These are phyloP conservation scores for Massariosphaeria phaeospora DNA, from an alignment of 495 filamentous ascomycete species.

Conservation along the genomic window DNA sequence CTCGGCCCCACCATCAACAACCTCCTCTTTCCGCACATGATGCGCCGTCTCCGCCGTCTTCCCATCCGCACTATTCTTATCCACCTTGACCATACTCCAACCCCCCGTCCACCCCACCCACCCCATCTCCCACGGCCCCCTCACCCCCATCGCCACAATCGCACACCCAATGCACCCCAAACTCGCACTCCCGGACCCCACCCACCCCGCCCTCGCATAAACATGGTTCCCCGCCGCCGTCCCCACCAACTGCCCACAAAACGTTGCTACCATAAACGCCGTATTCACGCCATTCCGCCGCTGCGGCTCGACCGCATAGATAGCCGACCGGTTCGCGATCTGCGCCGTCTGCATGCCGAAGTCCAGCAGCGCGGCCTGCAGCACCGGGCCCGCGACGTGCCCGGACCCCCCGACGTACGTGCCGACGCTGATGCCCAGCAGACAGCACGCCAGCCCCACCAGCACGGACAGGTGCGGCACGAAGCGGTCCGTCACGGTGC, in stretches of 20 bases:
- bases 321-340: conserved; percentile 66
- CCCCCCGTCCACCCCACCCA: conserved; percentile 77
- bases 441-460: conserved; percentile 52
- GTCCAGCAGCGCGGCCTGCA: conserved; percentile 70
- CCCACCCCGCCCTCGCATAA: conserved; percentile 67
- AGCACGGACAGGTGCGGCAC: conserved; percentile 62
- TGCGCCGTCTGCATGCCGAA: conserved; percentile 69
- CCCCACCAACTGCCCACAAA: conserved; percentile 71
- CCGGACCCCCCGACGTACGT: conserved; percentile 75
- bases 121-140: conserved; percentile 63
- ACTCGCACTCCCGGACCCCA: conserved; percentile 60
- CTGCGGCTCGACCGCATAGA: conserved; percentile 67
- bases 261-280: conserved; percentile 71
- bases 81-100: conserved; percentile 48
- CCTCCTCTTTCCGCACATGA: conserved; percentile 21
- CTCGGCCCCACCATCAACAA: conserved; percentile 16
- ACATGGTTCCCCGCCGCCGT: conserved; percentile 67
- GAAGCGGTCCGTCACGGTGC: conserved; percentile 65
- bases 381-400: conserved; percentile 66
- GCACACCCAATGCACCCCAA: conserved; percentile 58
- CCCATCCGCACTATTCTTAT: conserved; percentile 34
- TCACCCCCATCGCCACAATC: conserved; percentile 54
- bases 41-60: conserved; percentile 32
- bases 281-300: conserved; percentile 76
- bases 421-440: conserved; percentile 65